Base-by-base conservation (phyloP, 345 rosid species). In the Eucalyptus sideroxylon region DNA sequence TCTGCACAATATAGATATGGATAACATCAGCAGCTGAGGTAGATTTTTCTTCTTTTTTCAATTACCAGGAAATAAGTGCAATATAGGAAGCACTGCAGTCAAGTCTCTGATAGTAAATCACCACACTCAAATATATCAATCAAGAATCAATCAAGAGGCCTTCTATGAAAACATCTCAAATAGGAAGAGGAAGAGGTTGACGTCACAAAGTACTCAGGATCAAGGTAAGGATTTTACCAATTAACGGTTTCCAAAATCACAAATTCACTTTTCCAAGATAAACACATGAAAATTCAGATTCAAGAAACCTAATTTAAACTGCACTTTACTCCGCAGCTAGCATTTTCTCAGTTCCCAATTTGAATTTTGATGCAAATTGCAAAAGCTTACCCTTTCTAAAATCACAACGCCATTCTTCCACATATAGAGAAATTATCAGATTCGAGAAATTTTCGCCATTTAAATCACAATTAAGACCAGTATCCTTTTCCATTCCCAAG, bases 1-100 rank as follows among this genome's bases (percentile, higher is more conserved):
- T 96, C 99, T 97, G 97, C 87, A 50, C 81, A 40, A 77, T 77
- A 77, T 77, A 31, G 15, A 37, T 72, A 37, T 37, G 45, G 44
- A 72, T 72, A 37, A 37, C 83, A 72, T 72, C 83, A 72, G 42
- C 44, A 72, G 45, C 83, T 72, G 83, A 37, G 13, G 27, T 19
- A 19, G 47, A 37, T 21, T 40, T 69, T 34, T 69, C 26, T 37
- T 77, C 13, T 37, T 19, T 10, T 37, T 21, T 40, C 83, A 77
- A 21, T 77, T 77, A 21, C 47, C 15, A 21, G 27, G 27, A 37
- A 77, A 77, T 37, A 21, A 37, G 16, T 21, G 47, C 16, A 37
- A 40, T 11, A 77, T 37, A 40, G 83, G 27, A 72, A 19, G 83
- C 45, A 37, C 26, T 6, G 83, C 45, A 72, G 27, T 37, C 44